Conservation (phyloP, 1,284 basidiomycete genomes). For the Volvariella volvacea region DNA sequence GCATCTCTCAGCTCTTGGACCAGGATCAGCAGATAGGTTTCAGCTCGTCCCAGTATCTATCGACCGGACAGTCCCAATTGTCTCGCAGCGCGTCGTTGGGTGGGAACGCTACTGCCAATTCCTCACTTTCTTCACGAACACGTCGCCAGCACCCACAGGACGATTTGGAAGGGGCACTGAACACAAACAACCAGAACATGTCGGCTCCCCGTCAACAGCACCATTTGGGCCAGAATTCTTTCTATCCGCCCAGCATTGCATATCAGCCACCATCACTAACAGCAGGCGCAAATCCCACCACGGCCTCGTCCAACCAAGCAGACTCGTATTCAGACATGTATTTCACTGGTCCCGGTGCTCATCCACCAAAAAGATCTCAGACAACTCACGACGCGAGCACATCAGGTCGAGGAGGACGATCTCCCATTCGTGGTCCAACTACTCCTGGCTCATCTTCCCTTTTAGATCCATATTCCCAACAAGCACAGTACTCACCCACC, state of each 20-base stretch:
- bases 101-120: slow-evolving; percentile 31
- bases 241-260: slow-evolving; percentile 53
- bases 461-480: slow-evolving; percentile 64
- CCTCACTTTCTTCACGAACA: slow-evolving; percentile 29
- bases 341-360: slow-evolving; percentile 41
- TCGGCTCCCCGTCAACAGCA: slow-evolving; percentile 24
- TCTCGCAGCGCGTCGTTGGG: slow-evolving; percentile 62
- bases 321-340: slow-evolving; percentile 63
- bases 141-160: slow-evolving; percentile 58
- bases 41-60: slow-evolving; percentile 44
- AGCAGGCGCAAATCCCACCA: slow-evolving; percentile 24
- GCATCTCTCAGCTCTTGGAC: slow-evolving; percentile 59
- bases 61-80: slow-evolving; percentile 43
- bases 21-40: slow-evolving; percentile 43
- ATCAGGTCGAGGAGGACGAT: slow-evolving; percentile 44
- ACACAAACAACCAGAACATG: slow-evolving; percentile 39
- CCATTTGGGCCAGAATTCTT: slow-evolving; percentile 36
- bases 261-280: slow-evolving; percentile 45
- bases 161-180: slow-evolving; percentile 66
- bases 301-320: slow-evolving; percentile 19
- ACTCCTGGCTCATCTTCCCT: slow-evolving; percentile 36
- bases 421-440: slow-evolving; percentile 52
- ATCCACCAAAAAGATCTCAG: slow-evolving; percentile 50
- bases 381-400: slow-evolving; percentile 43
- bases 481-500: slow-evolving; percentile 59